These are phyloP conservation scores for Xylaria digitata DNA, from an alignment of 2,329 filamentous ascomycete species.

Conservation along the genomic window DNA sequence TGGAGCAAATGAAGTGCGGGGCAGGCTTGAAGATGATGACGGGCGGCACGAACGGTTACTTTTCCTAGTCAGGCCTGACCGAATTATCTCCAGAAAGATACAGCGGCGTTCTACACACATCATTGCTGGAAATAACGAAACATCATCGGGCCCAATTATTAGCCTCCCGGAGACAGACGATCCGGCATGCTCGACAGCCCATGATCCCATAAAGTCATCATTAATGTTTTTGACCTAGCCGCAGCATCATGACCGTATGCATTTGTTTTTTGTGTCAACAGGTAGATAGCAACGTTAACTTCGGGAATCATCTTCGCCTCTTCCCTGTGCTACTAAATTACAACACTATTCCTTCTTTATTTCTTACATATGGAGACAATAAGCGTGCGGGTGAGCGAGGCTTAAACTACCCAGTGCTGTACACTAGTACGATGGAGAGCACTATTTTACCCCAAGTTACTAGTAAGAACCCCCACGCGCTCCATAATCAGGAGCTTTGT, in stretches of 20 bases:
- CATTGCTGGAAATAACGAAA: slow-evolving; percentile 6
- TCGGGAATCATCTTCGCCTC: slow-evolving; percentile 2
- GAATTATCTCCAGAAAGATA: neutral
- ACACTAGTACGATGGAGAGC: neutral
- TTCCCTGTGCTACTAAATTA: slow-evolving; percentile 15
- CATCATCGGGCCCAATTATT: neutral
- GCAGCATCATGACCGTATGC: neutral
- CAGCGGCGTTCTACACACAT: neutral
- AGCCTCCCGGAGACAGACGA: neutral
- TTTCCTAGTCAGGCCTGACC: neutral
- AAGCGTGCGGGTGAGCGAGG: neutral
- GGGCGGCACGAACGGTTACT: neutral
- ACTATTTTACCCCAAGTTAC: slow-evolving; percentile 6
- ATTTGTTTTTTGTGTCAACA: neutral
- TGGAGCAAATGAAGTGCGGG: slow-evolving; percentile 9
- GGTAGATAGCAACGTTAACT: slow-evolving; percentile 3
- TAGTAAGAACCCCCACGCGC: slow-evolving; percentile 3
- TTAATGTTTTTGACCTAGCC: neutral
- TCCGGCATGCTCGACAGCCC: neutral
- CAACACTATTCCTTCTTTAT: neutral
- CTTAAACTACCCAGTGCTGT: neutral
- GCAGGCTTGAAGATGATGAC: neutral
- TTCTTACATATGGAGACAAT: neutral
- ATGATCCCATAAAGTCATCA: slow-evolving; percentile 7
- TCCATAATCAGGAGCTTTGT: neutral